Percentiles rank a stretch among this genome's conserved stretches.
Conservation (phyloP, 116 monocot species). For the Cymodocea nodosa region DNA sequence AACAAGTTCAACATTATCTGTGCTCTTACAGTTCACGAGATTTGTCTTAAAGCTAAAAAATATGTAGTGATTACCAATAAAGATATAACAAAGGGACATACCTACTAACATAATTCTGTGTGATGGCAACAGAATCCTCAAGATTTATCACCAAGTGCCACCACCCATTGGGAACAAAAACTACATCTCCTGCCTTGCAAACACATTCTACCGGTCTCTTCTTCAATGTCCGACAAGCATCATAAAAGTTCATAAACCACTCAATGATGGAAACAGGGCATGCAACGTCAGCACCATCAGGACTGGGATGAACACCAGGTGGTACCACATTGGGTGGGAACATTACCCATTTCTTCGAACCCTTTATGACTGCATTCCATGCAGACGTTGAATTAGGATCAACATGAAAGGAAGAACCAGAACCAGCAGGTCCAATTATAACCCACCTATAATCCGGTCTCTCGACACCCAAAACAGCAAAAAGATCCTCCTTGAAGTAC, state of each 20-base stretch:
- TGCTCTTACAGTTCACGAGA: too few relatives aligned
- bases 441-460: slow-evolving; percentile 85
- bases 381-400: slow-evolving; percentile 96
- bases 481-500: slow-evolving; percentile 84
- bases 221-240: slow-evolving; percentile 39
- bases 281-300: slow-evolving; percentile 83
- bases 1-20: too few relatives aligned
- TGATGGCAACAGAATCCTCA: slow-evolving; percentile 89
- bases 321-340: slow-evolving; percentile 89
- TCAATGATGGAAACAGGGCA: slow-evolving; percentile 95
- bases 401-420: slow-evolving; percentile 94
- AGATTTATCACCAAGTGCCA: slow-evolving; percentile 97
- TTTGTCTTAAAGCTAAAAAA: too few relatives aligned
- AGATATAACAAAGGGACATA: slow-evolving; percentile 9
- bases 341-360: slow-evolving; percentile 96
- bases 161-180: slow-evolving; percentile 98
- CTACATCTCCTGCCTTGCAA: slow-evolving; percentile 75
- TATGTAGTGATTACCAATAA: too few relatives aligned
- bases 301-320: slow-evolving; percentile 84
- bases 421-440: slow-evolving; percentile 81
- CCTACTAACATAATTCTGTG: slow-evolving; percentile 98
- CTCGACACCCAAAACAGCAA: slow-evolving; percentile 52
- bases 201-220: slow-evolving; percentile 80
- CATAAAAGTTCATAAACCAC: slow-evolving; percentile 99
- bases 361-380: slow-evolving; percentile 86